A percentile compares a stretch with the other conserved stretches of the same genome.
These are phyloP conservation scores for Didymella lethalis DNA, from an alignment of 2,329 filamentous ascomycete genomes.

Conservation along the genomic window DNA sequence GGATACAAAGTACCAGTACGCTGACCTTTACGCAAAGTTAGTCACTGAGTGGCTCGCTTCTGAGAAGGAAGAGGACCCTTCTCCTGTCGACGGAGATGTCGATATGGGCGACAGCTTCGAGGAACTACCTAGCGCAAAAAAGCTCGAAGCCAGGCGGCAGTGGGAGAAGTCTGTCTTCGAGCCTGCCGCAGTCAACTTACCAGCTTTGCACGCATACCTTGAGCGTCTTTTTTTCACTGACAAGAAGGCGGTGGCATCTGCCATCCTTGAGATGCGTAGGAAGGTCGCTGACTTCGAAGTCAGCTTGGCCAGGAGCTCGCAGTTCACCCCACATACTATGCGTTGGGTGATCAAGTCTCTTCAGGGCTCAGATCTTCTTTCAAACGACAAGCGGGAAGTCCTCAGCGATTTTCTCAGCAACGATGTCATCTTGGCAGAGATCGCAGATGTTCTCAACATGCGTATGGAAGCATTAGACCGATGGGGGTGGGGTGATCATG, in stretches of 20 bases:
- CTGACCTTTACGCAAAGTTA: conserved; percentile 47
- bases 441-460: conserved; percentile 46
- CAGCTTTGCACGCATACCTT: conserved; percentile 36
- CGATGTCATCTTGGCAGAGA: conserved; percentile 41
- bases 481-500: conserved; percentile 44
- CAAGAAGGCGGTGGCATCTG: conserved; percentile 28
- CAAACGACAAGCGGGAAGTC: conserved; percentile 48
- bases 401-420: conserved; percentile 46
- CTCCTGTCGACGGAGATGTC: conserved; percentile 29
- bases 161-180: conserved; percentile 48
- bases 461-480: conserved; percentile 37
- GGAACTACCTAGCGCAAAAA: conserved; percentile 43
- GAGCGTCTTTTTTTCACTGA: conserved; percentile 31
- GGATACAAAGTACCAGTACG: conserved; percentile 48
- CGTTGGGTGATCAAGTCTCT: conserved; percentile 56
- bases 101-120: conserved; percentile 43
- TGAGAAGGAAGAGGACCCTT: conserved; percentile 35
- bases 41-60: conserved; percentile 49
- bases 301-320: conserved; percentile 25
- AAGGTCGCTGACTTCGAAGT: conserved; percentile 35
- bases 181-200: conserved; percentile 33
- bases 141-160: conserved; percentile 35
- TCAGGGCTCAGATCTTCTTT: conserved; percentile 55
- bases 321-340: conserved; percentile 49
- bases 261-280: conserved; percentile 29